phyloP scores from a whole-genome alignment of 2,329 filamentous ascomycete genomes.

The Aspergillus terreus region DNA sequence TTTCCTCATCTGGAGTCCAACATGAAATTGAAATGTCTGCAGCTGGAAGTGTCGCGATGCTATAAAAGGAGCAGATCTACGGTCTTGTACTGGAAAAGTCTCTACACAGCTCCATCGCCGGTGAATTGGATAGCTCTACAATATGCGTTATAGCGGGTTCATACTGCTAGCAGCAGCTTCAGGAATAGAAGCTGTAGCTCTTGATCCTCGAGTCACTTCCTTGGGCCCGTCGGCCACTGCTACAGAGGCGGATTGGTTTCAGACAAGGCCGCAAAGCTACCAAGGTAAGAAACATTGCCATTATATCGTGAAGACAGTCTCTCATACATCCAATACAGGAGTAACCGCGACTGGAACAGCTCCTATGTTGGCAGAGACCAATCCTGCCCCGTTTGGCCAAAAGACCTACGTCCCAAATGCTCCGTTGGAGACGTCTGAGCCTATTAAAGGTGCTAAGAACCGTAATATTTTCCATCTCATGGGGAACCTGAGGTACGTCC shows the following conservation, averaged over 20 bases:
- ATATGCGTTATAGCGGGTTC: neutral
- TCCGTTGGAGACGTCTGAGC: conserved; percentile 67
- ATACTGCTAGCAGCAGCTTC: neutral
- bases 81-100: no score
- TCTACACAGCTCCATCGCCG: no score
- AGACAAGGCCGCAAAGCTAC: conserved; percentile 1
- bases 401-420: conserved; percentile 64
- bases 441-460: conserved; percentile 59
- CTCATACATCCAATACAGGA: neutral
- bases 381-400: conserved; percentile 60
- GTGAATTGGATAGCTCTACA: neutral
- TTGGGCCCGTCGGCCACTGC: neutral
- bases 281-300: neutral
- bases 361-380: conserved; percentile 69
- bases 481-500: conserved; percentile 54
- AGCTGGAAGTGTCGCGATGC: no score
- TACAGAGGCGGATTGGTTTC: neutral
- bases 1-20: no score
- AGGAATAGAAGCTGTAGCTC: neutral
- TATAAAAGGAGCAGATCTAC: no score
- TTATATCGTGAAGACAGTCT: no score
- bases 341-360: conserved; percentile 57
- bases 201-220: neutral
- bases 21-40: no score
- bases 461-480: conserved; percentile 67